A percentile compares a stretch with the other conserved stretches of the same genome.
Evolutionary conservation across 1,284 basidiomycete species (phyloP).

Genomic region (Volvariella volvacea): DNA sequence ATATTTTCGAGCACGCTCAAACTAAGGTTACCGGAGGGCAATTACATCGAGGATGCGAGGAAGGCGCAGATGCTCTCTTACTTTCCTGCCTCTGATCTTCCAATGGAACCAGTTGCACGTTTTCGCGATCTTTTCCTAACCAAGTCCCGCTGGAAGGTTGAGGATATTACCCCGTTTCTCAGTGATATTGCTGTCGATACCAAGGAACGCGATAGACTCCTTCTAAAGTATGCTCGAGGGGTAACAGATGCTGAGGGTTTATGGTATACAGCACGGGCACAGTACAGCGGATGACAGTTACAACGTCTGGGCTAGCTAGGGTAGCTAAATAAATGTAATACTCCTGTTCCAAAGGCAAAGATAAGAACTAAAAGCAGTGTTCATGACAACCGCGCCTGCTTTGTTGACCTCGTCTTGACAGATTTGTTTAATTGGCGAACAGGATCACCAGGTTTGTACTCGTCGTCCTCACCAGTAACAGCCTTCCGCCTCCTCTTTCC

Average conservation of each 20-base stretch:
- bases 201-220: slow-evolving; percentile 83
- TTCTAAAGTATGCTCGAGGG: slow-evolving; percentile 80
- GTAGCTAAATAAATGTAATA: too few relatives aligned
- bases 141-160: slow-evolving; percentile 66
- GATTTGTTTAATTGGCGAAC: slow-evolving; percentile 25
- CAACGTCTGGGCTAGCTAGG: not conserved
- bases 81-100: slow-evolving; percentile 70
- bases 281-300: slow-evolving; percentile 32
- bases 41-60: slow-evolving; percentile 46
- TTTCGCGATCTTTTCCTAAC: slow-evolving; percentile 83
- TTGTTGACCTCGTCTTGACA: slow-evolving; percentile 25
- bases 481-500: slow-evolving; percentile 24
- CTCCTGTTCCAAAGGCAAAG: too few relatives aligned
- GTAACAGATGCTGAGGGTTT: slow-evolving; percentile 62
- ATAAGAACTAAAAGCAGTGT: not conserved
- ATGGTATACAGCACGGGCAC: slow-evolving; percentile 64
- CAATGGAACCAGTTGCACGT: slow-evolving; percentile 66
- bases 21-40: slow-evolving; percentile 44
- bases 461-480: slow-evolving; percentile 30
- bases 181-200: slow-evolving; percentile 70
- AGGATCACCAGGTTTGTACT: slow-evolving; percentile 36
- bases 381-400: not conserved
- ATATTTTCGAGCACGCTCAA: slow-evolving; percentile 2
- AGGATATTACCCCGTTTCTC: slow-evolving; percentile 79
- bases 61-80: slow-evolving; percentile 36